Evolutionary conservation across 768 basidiomycete genomes (phyloP).

Genomic region (button mushroom (Agaricus bisporus)): DNA sequence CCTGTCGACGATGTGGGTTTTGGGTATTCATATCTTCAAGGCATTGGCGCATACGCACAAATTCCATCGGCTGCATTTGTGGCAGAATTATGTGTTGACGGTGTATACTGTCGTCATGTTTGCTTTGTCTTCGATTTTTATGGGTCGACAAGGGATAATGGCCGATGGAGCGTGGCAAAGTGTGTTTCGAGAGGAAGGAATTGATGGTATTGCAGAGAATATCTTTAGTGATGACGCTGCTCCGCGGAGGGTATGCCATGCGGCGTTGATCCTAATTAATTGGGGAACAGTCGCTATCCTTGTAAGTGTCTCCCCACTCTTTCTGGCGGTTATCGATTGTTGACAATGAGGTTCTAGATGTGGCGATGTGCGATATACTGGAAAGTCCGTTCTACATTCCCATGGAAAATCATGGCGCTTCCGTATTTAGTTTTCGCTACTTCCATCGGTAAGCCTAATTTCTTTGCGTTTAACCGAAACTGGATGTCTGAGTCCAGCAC

Average conservation of each 20-base stretch:
- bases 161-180: not conserved
- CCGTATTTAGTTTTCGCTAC: not conserved
- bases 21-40: slow-evolving; percentile 6
- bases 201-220: not conserved
- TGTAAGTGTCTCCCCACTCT: not conserved
- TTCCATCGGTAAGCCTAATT: not conserved
- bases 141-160: slow-evolving; percentile 6
- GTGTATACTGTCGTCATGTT: slow-evolving; percentile 4
- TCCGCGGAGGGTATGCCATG: not conserved
- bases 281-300: slow-evolving; percentile 6
- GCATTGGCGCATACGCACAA: not conserved
- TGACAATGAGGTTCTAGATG: not conserved
- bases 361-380: slow-evolving; percentile 8
- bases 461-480: not conserved
- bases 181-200: not conserved
- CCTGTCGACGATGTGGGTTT: slow-evolving; percentile 3
- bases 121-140: not conserved
- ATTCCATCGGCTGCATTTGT: slow-evolving; percentile 4
- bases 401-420: slow-evolving; percentile 2
- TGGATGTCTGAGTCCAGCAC: not conserved
- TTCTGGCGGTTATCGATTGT: not conserved
- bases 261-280: not conserved
- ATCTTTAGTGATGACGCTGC: not conserved
- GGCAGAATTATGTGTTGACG: slow-evolving; percentile 3
- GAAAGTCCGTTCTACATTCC: slow-evolving; percentile 3